Evolutionary conservation across 2,329 filamentous ascomycete species (phyloP).

Genomic region (Fusarium austroafricanum): DNA sequence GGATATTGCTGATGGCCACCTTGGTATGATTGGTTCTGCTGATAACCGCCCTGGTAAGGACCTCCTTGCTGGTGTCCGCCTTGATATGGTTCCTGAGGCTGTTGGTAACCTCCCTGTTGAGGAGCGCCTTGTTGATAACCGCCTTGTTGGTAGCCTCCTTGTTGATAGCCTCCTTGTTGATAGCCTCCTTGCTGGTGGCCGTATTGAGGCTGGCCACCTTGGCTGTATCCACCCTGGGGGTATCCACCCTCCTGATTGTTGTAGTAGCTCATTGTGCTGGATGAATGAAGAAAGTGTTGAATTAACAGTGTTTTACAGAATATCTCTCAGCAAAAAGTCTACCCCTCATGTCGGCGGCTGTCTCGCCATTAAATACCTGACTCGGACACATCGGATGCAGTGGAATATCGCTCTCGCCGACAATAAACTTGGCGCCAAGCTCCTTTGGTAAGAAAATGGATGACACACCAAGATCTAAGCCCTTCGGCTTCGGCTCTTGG

Average conservation of each 20-base stretch:
- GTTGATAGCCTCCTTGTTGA: background rate
- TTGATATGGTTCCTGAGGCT: background rate
- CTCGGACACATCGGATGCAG: background rate
- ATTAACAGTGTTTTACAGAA: background rate
- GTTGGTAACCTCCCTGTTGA: background rate
- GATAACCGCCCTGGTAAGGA: background rate
- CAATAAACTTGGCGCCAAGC: conserved; percentile 2
- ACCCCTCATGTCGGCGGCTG: no score
- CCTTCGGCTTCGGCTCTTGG: background rate
- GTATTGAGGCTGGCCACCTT: background rate
- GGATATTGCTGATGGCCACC: background rate
- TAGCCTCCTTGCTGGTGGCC: background rate
- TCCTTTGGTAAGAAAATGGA: background rate
- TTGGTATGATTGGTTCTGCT: background rate
- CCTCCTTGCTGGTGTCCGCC: background rate
- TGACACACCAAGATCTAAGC: background rate
- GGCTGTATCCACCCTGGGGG: background rate
- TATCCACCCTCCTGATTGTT: background rate
- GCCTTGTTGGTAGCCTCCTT: background rate
- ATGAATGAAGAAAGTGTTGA: no score
- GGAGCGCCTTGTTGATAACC: background rate
- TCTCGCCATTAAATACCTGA: background rate
- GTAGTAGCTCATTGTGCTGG: background rate
- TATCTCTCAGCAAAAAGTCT: no score
- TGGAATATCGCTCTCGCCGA: background rate